A percentile compares a stretch with the other conserved stretches of the same genome.
phyloP scores from a whole-genome alignment of 352 stramenopile species.

The Globisporangium nagaii region DNA sequence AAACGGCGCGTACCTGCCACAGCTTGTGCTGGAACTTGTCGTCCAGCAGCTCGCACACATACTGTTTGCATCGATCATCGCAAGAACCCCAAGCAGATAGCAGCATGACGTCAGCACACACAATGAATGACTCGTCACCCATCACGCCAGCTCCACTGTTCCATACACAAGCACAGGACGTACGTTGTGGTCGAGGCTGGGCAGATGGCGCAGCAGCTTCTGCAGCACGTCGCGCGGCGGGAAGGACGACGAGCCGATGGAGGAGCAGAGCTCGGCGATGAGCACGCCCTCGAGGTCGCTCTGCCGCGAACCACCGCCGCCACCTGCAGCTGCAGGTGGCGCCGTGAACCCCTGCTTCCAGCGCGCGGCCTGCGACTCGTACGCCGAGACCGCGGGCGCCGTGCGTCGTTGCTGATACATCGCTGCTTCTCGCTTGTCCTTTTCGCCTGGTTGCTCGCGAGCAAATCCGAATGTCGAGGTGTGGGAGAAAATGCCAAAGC shows the following conservation, averaged over 20 bases:
- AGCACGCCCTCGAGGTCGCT: conserved; percentile 65
- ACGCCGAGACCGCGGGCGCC: conserved; percentile 38
- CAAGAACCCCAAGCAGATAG: no score
- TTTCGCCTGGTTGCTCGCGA: background rate
- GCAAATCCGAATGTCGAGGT: no score
- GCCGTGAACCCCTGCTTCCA: conserved; percentile 70
- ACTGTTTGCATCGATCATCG: conserved; percentile 21
- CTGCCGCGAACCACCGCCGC: conserved; percentile 18
- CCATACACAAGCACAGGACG: background rate
- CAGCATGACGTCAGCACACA: background rate
- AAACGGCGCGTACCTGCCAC: conserved; percentile 63
- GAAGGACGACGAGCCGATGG: conserved; percentile 74
- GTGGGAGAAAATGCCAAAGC: background rate
- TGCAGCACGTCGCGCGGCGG: conserved; percentile 71
- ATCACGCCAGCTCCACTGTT: background rate
- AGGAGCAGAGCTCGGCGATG: conserved; percentile 73
- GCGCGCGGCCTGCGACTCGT: conserved; percentile 64
- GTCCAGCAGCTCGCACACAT: conserved; percentile 80
- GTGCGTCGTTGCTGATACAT: conserved; percentile 17
- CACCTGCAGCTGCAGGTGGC: background rate
- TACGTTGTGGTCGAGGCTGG: conserved; percentile 67
- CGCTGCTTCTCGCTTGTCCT: background rate
- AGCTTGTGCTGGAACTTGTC: conserved; percentile 78
- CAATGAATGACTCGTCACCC: background rate
- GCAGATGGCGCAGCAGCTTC: conserved; percentile 68